Evolutionary conservation across 768 basidiomycete species (phyloP).

Genomic region (Leccinum incarnatum): DNA sequence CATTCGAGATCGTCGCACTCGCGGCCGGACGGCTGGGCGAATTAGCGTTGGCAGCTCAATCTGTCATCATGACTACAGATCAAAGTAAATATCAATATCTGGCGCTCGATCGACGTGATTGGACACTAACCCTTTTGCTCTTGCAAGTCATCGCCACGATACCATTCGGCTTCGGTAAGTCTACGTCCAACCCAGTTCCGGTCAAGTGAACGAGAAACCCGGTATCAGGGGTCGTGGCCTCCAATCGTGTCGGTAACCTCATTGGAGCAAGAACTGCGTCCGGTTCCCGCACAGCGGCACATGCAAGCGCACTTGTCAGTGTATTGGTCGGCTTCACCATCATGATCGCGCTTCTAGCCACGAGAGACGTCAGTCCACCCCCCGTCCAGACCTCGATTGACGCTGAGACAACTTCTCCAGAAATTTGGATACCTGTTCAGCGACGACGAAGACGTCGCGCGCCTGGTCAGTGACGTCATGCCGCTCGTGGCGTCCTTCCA

Average conservation of each 20-base stretch:
- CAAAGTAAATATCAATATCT: conserved; percentile 46
- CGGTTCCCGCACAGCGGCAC: conserved; percentile 56
- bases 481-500: conserved; percentile 56
- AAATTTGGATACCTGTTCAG: conserved; percentile 69
- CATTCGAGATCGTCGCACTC: conserved; percentile 79
- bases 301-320: conserved; percentile 62
- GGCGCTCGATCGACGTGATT: neutral
- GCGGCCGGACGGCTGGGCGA: conserved; percentile 69
- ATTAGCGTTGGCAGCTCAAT: conserved; percentile 70
- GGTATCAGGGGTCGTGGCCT: conserved; percentile 60
- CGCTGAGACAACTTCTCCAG: conserved; percentile 22
- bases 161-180: conserved; percentile 65
- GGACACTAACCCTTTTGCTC: neutral
- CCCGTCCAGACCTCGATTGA: neutral
- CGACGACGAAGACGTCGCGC: conserved; percentile 54
- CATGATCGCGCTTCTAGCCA: conserved; percentile 56
- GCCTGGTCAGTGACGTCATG: conserved; percentile 48
- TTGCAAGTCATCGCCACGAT: conserved; percentile 63
- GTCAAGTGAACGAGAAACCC: neutral
- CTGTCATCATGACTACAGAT: conserved; percentile 78
- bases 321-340: conserved; percentile 56
- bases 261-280: conserved; percentile 55
- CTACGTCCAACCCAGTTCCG: neutral
- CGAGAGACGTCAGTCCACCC: conserved; percentile 48
- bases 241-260: conserved; percentile 69